Conservation (phyloP, 768 basidiomycete species). For the Naematelia aurantialba region DNA sequence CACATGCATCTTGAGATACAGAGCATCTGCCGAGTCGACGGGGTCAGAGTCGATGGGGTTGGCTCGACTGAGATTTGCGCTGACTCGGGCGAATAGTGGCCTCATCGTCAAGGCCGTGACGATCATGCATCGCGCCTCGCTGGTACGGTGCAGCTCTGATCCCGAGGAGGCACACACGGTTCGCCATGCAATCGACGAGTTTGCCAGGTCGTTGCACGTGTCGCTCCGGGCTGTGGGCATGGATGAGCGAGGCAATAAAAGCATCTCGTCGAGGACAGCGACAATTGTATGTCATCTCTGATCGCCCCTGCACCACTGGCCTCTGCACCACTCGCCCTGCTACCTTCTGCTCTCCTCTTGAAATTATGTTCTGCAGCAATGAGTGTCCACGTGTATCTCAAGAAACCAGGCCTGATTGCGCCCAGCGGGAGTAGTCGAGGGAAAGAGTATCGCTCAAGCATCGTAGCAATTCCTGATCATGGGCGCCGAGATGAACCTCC, state of each 20-base stretch:
- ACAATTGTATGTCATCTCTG: background rate
- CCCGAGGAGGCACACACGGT: background rate
- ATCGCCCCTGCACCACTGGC: background rate
- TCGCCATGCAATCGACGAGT: background rate
- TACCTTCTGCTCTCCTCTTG: no score
- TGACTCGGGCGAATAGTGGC: background rate
- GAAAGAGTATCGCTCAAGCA: no score
- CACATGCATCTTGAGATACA: no score
- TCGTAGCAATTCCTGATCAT: slow-evolving; percentile 22
- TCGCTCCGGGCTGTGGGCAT: background rate
- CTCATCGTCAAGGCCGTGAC: background rate
- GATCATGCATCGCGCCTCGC: background rate
- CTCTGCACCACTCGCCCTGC: background rate
- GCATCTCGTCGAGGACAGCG: background rate
- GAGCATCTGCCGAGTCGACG: no score
- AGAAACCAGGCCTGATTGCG: no score
- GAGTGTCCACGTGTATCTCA: no score
- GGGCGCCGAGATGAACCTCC: slow-evolving; percentile 22
- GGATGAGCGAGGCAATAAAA: background rate
- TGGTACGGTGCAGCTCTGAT: background rate
- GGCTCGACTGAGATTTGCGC: no score
- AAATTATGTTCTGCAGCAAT: no score
- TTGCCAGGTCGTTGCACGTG: background rate
- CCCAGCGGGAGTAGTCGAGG: no score
- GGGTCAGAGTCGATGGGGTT: no score